Base-by-base conservation (phyloP, 2,329 filamentous ascomycete genomes). In the Thelonectria olida region DNA sequence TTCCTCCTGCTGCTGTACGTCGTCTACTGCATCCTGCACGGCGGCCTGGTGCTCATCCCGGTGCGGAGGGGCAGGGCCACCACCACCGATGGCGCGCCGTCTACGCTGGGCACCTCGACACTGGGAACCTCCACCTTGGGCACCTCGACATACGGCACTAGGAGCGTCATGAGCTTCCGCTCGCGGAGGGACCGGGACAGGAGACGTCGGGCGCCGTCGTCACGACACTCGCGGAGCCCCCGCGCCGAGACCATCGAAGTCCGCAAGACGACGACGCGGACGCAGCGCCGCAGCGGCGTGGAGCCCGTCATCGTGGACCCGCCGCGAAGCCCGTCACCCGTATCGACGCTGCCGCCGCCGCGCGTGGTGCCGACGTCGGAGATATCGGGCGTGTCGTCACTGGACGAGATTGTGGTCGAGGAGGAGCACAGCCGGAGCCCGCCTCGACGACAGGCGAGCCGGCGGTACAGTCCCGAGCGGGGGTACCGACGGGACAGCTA, bases 1-100 rank as follows among this genome's bases (percentile, higher is more conserved):
- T 84, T 88, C 72, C 72, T 87, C 28, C 75, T 88, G 31, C 63
- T 87, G 12, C 74, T 87, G 27, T 82, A 82, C 73, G 69, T 87
- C 12, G 65, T 87, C 58, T 85, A 84, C 71, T 78, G 80, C 2
- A 78, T 77, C n/a, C 73, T 85, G 27, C 81, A 82, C 61, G 76
- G 81, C 27, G 78, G 77, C 1, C 80, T 78, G 2, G 68, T 75
- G 36, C 72, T 72, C 54, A 62, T 71, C 28, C 62, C 66, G 34
- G 67, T 68, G 19, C 55, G 52, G 44, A 31, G 22, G 28, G 48
- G 56, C 17, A 41, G 42, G 19, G 23, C 36, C 61, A 34, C 70
- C 66, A 50, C 69, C 42, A 60, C 55, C 8, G 23, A 48, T 28
- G 41, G 28, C 12, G 15, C 49, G 5, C 9, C 54, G 1, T 58